Evolutionary conservation across 305 asterid genomes (phyloP).

Genomic region (Fraxinus angustifolia): DNA sequence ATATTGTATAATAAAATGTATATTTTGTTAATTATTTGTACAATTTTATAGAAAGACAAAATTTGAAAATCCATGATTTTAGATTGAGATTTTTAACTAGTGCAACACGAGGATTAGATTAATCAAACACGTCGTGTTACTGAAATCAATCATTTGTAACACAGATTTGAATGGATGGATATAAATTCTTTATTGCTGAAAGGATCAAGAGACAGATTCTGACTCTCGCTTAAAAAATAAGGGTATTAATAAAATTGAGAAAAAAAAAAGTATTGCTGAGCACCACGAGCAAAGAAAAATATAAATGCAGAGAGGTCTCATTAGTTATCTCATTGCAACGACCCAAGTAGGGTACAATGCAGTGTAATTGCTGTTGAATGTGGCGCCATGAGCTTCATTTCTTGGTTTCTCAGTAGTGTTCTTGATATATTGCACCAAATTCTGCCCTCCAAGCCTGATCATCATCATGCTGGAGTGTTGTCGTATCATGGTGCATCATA

Average conservation of each 20-base stretch:
- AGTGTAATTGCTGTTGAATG: not conserved
- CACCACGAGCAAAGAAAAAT: not conserved
- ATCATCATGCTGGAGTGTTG: constrained; percentile 38
- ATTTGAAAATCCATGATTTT: not conserved
- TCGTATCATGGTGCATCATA: constrained; percentile 22
- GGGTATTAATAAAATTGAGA: not conserved
- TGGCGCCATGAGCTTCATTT: not conserved
- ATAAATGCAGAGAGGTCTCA: not conserved
- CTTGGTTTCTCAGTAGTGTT: constrained; percentile 33
- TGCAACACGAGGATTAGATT: not conserved
- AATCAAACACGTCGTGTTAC: not conserved
- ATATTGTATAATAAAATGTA: not conserved
- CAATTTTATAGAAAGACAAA: not conserved
- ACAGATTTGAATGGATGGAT: not conserved
- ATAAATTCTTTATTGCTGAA: not conserved
- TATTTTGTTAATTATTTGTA: not conserved
- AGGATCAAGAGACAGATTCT: not conserved
- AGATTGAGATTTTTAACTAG: not conserved
- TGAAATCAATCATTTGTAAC: not conserved
- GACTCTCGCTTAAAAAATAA: not conserved
- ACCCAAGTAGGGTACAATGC: constrained; percentile 1
- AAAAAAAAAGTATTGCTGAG: not conserved
- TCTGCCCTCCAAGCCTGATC: constrained; percentile 98
- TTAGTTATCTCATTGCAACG: not conserved
- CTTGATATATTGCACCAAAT: constrained; percentile 93